Percentiles rank a stretch among this genome's conserved stretches.
These are phyloP conservation scores for Hypoxylon lienhwacheense DNA, from an alignment of 495 filamentous ascomycete genomes.

Conservation along the genomic window DNA sequence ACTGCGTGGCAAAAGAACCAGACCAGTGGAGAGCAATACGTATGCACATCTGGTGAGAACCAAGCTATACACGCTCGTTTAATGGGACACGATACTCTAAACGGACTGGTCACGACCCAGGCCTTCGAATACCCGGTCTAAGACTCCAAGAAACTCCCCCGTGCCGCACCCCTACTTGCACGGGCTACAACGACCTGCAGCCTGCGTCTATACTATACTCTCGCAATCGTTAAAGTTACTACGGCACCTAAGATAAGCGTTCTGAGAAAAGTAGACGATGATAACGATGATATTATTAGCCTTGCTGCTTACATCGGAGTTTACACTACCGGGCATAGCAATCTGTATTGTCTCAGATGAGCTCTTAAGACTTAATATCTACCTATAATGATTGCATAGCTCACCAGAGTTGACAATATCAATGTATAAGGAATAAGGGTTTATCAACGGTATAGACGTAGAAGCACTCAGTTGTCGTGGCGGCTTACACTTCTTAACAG, in stretches of 20 bases:
- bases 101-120: constrained; percentile 36
- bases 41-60: constrained; percentile 40
- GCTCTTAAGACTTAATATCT: constrained; percentile 29
- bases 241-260: constrained; percentile 29
- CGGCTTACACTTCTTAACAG: constrained; percentile 32
- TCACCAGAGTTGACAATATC: constrained; percentile 31
- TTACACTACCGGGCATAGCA: constrained; percentile 16
- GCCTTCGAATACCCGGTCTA: constrained; percentile 32
- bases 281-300: constrained; percentile 33
- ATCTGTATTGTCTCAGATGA: constrained; percentile 30
- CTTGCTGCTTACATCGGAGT: constrained; percentile 30
- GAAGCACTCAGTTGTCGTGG: constrained; percentile 29
- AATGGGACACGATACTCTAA: constrained; percentile 6
- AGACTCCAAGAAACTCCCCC: constrained; percentile 37
- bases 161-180: constrained; percentile 40
- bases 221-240: constrained; percentile 31
- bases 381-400: too few species aligned
- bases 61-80: constrained; percentile 29
- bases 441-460: constrained; percentile 32
- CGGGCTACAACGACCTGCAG: constrained; percentile 19
- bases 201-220: too few species aligned
- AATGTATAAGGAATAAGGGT: constrained; percentile 34
- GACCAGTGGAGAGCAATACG: constrained; percentile 36
- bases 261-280: constrained; percentile 26
- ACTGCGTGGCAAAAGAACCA: constrained; percentile 40